Evolutionary conservation across 169 alveolate species (phyloP).

Genomic region (Cardiosporidium cionae): DNA sequence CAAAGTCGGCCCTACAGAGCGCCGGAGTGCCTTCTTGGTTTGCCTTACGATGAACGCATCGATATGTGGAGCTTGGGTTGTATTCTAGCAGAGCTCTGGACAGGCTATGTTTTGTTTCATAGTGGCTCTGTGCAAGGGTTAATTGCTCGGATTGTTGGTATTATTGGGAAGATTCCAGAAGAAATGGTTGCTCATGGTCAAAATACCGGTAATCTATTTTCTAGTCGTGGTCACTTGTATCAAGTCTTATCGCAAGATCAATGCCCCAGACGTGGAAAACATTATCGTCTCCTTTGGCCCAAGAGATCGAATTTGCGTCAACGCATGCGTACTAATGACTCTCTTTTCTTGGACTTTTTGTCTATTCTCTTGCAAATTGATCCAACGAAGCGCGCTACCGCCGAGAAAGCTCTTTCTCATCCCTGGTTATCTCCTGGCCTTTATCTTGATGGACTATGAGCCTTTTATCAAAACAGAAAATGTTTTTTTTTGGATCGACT

Average conservation of each 20-base stretch:
- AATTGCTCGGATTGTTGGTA: no score
- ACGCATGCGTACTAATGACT: slow-evolving; percentile 45
- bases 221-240: neutral
- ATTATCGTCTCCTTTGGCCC: slow-evolving; percentile 24
- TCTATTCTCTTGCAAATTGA: slow-evolving; percentile 49
- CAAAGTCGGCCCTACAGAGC: slow-evolving; percentile 95
- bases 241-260: neutral
- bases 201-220: neutral
- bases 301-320: slow-evolving; percentile 27
- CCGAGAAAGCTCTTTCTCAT: slow-evolving; percentile 74
- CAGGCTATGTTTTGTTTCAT: slow-evolving; percentile 74
- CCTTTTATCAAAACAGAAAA: neutral
- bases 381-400: slow-evolving; percentile 67
- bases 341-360: slow-evolving; percentile 54
- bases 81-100: slow-evolving; percentile 87
- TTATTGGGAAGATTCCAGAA: no score
- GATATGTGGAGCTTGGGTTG: slow-evolving; percentile 99
- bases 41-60: slow-evolving; percentile 90
- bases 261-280: neutral
- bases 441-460: slow-evolving; percentile 19
- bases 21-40: slow-evolving; percentile 95
- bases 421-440: slow-evolving; percentile 61
- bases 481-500: no score
- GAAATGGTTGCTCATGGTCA: neutral
- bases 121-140: slow-evolving; percentile 72